Conservation (phyloP, 2,329 filamentous ascomycete genomes). For the Epichloe typhina region DNA sequence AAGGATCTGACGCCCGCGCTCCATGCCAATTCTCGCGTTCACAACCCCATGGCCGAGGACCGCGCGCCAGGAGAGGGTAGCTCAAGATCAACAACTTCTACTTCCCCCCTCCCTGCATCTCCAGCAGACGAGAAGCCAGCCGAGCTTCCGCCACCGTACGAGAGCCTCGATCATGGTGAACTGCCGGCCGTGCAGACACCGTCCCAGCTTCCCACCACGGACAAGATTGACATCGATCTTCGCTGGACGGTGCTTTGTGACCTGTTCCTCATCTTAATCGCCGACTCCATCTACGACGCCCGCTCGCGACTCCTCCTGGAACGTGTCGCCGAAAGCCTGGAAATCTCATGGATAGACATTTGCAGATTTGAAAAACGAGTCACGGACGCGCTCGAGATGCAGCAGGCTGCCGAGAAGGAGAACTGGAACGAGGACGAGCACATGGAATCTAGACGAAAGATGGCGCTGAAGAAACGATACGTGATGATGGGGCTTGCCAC, state of each 20-base stretch:
- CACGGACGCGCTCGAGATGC: slow-evolving; percentile 94
- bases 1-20: slow-evolving; percentile 71
- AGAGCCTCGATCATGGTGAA: slow-evolving; percentile 52
- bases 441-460: slow-evolving; percentile 73
- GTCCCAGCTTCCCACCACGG: slow-evolving; percentile 66
- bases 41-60: slow-evolving; percentile 68
- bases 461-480: slow-evolving; percentile 68
- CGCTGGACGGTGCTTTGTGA: slow-evolving; percentile 96
- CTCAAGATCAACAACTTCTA: slow-evolving; percentile 7
- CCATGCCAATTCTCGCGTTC: slow-evolving; percentile 84
- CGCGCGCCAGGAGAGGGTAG: slow-evolving; percentile 5
- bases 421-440: slow-evolving; percentile 97
- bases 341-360: slow-evolving; percentile 82
- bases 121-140: slow-evolving; percentile 32
- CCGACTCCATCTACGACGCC: slow-evolving; percentile 87
- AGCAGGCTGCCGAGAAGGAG: slow-evolving; percentile 84
- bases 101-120: slow-evolving; percentile 13
- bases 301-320: slow-evolving; percentile 78
- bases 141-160: slow-evolving; percentile 44
- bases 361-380: slow-evolving; percentile 95
- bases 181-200: slow-evolving; percentile 70
- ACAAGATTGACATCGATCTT: slow-evolving; percentile 87
- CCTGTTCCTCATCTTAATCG: slow-evolving; percentile 86
- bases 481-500: slow-evolving; percentile 96
- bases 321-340: slow-evolving; percentile 64